Evolutionary conservation across 805 yeast species (phyloP).

Genomic region (Schwanniomyces yamadae): DNA sequence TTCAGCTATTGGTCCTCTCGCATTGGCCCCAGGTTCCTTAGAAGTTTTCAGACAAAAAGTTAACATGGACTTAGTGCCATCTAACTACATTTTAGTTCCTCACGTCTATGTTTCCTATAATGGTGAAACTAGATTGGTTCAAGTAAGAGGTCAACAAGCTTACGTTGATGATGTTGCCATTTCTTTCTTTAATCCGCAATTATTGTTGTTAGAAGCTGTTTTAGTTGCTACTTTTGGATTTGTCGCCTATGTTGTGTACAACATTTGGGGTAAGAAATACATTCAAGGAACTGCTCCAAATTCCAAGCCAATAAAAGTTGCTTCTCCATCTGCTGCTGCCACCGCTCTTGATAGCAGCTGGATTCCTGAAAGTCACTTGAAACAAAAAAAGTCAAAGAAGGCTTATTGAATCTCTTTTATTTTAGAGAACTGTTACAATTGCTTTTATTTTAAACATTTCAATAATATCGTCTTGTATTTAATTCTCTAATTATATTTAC

Average conservation of each 20-base stretch:
- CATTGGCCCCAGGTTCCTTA: constrained; percentile 49
- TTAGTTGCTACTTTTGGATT: constrained; percentile 49
- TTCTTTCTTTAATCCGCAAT: constrained; percentile 70
- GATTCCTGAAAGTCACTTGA: constrained; percentile 58
- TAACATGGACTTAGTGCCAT: constrained; percentile 56
- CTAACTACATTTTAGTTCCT: constrained; percentile 59
- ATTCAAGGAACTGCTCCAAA: constrained; percentile 38
- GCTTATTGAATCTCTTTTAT: constrained; percentile 8
- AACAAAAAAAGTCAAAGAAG: constrained; percentile 33
- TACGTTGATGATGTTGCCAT: constrained; percentile 62
- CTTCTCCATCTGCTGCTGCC: constrained; percentile 15
- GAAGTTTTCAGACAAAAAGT: constrained; percentile 57
- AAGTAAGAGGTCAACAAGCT: constrained; percentile 57
- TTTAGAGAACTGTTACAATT: too few species aligned
- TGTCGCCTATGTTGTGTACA: constrained; percentile 48
- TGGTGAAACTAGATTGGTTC: constrained; percentile 51
- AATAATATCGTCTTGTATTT: too few species aligned
- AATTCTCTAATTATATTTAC: too few species aligned
- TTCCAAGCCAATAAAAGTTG: constrained; percentile 24
- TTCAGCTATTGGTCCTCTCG: constrained; percentile 60
- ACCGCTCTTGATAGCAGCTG: constrained; percentile 46
- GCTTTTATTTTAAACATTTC: too few species aligned
- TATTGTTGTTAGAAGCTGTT: constrained; percentile 59
- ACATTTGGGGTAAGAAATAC: constrained; percentile 46
- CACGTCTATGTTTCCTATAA: constrained; percentile 52